Evolutionary conservation across 2,329 filamentous ascomycete genomes (phyloP).

Genomic region (Exophiala phaeomuriformis): DNA sequence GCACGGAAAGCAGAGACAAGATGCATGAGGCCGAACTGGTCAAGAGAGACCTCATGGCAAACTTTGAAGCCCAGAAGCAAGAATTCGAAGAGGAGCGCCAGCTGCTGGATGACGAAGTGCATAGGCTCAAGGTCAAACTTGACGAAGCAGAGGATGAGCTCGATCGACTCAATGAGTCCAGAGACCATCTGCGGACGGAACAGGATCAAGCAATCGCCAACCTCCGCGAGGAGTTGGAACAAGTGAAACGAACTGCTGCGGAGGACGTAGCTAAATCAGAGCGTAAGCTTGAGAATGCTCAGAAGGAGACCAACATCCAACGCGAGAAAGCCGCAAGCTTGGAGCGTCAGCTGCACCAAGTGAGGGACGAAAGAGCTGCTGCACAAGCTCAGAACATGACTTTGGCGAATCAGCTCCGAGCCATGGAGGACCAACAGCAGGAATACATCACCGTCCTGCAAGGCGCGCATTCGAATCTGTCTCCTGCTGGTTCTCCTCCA

Average conservation of each 20-base stretch:
- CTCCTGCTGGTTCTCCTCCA: conserved; percentile 48
- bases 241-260: conserved; percentile 31
- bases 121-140: conserved; percentile 63
- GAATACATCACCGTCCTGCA: conserved; percentile 50
- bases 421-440: conserved; percentile 47
- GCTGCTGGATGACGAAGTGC: conserved; percentile 72
- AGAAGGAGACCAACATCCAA: conserved; percentile 56
- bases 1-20: conserved; percentile 48
- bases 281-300: conserved; percentile 52
- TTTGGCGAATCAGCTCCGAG: conserved; percentile 46
- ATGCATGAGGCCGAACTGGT: conserved; percentile 82
- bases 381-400: conserved; percentile 39
- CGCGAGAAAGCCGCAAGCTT: conserved; percentile 54
- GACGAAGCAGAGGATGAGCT: conserved; percentile 92
- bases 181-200: conserved; percentile 70
- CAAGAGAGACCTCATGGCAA: conserved; percentile 88
- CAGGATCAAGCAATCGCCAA: conserved; percentile 61
- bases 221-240: conserved; percentile 62
- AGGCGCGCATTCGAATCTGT: conserved; percentile 54
- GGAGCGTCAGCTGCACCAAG: conserved; percentile 50
- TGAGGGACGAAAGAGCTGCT: conserved; percentile 45
- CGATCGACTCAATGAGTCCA: conserved; percentile 71
- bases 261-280: conserved; percentile 37
- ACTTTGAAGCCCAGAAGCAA: conserved; percentile 83
- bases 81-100: conserved; percentile 83